Conservation (phyloP, 768 basidiomycete species). For the Serendipita sp. region DNA sequence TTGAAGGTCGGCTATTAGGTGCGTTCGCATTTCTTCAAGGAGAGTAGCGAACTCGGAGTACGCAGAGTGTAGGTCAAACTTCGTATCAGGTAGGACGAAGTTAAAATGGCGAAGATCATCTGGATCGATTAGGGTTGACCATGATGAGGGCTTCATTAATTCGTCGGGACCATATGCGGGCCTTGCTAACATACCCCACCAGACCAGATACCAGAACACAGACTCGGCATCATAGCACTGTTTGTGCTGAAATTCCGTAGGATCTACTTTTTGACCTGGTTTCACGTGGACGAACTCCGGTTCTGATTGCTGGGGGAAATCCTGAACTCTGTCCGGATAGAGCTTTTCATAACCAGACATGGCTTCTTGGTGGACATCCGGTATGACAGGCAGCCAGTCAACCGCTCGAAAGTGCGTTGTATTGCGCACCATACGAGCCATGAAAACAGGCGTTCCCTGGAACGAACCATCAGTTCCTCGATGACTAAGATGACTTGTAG, state of each 20-base stretch:
- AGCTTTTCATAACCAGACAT: background rate
- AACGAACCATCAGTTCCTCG: background rate
- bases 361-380: background rate
- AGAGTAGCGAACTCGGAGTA: background rate
- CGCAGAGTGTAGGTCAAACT: background rate
- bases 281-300: background rate
- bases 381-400: background rate
- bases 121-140: background rate
- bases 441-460: background rate
- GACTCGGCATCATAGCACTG: background rate
- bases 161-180: background rate
- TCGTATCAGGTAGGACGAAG: background rate
- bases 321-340: background rate
- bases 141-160: background rate
- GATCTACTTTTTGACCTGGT: background rate
- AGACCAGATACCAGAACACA: background rate
- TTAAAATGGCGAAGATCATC: background rate
- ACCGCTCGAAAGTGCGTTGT: background rate
- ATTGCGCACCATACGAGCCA: background rate
- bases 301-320: background rate
- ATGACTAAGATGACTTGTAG: background rate
- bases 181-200: background rate
- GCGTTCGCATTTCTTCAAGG: background rate
- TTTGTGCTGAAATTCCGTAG: background rate
- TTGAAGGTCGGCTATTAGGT: background rate